Percentiles rank a stretch among this genome's conserved stretches.
Evolutionary conservation across 768 basidiomycete species (phyloP).

Genomic region (Naematelia aurantialba): DNA sequence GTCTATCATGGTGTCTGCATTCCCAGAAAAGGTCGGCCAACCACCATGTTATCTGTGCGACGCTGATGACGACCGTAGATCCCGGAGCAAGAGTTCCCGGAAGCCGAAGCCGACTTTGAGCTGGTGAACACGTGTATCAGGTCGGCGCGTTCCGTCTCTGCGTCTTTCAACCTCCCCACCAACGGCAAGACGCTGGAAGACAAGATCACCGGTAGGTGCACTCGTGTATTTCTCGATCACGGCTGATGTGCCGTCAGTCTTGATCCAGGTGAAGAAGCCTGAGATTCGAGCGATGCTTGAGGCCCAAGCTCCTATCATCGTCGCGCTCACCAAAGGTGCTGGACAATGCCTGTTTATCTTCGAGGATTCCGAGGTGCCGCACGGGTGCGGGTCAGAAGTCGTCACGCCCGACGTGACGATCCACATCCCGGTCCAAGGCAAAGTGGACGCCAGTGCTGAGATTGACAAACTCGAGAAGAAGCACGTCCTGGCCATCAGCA

Average conservation of each 20-base stretch:
- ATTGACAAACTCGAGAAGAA: conserved; percentile 89
- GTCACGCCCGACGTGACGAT: conserved; percentile 71
- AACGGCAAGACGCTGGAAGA: conserved; percentile 50
- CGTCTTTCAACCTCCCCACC: conserved; percentile 73
- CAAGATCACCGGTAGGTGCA: conserved; percentile 39
- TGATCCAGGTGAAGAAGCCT: conserved; percentile 66
- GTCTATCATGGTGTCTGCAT: conserved; percentile 84
- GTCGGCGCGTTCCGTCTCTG: conserved; percentile 76
- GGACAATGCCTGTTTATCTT: conserved; percentile 69
- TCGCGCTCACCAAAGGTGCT: conserved; percentile 81
- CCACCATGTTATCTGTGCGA: neutral
- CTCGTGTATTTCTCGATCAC: neutral
- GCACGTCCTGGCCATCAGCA: conserved; percentile 65
- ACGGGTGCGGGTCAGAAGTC: conserved; percentile 79
- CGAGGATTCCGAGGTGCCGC: conserved; percentile 65
- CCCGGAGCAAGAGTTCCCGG: conserved; percentile 56
- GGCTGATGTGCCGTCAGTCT: conserved; percentile 51
- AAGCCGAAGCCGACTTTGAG: conserved; percentile 81
- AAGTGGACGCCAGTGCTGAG: conserved; percentile 83
- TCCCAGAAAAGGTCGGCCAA: conserved; percentile 64
- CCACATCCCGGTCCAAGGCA: conserved; percentile 84
- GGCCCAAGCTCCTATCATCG: conserved; percentile 69
- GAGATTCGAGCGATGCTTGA: conserved; percentile 65
- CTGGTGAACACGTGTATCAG: conserved; percentile 74
- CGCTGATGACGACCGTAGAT: conserved; percentile 3